A percentile compares a stretch with the other conserved stretches of the same genome.
These are phyloP conservation scores for Hypoxylon sp. DNA, from an alignment of 2,329 filamentous ascomycete genomes.

Conservation along the genomic window DNA sequence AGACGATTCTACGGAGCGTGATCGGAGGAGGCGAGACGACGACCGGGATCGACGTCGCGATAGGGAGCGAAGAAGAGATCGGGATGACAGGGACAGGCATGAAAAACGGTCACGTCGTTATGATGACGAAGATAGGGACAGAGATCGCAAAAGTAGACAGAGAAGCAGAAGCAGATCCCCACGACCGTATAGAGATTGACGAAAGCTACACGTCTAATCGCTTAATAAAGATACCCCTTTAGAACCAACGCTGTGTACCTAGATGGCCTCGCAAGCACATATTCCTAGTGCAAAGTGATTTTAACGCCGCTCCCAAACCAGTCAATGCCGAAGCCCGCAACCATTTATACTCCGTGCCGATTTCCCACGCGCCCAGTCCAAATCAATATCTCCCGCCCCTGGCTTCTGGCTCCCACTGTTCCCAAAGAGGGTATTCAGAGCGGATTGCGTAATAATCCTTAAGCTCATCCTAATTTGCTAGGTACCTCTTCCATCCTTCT, in stretches of 20 bases:
- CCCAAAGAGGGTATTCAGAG: neutral
- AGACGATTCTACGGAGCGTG: conserved; percentile 51
- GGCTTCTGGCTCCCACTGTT: conserved; percentile 2
- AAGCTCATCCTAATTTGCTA: conserved; percentile 56
- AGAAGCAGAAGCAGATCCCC: conserved; percentile 64
- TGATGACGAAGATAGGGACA: conserved; percentile 49
- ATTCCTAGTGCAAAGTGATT: conserved; percentile 37
- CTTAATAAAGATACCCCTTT: conserved; percentile 42
- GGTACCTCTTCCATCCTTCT: conserved; percentile 87
- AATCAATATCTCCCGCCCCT: conserved; percentile 28
- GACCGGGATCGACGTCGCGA: conserved; percentile 47
- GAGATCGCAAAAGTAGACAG: conserved; percentile 49
- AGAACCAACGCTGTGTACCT: conserved; percentile 35
- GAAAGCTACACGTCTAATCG: conserved; percentile 30
- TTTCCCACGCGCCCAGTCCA: conserved; percentile 30
- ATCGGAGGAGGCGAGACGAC: conserved; percentile 53
- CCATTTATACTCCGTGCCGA: conserved; percentile 39
- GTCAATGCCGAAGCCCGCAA: conserved; percentile 27
- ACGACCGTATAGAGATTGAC: conserved; percentile 48
- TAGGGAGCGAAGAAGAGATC: conserved; percentile 43
- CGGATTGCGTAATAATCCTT: conserved; percentile 27
- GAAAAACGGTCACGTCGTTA: conserved; percentile 40
- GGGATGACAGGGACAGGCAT: conserved; percentile 45
- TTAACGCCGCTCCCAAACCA: conserved; percentile 26
- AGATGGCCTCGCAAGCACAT: conserved; percentile 38